A percentile compares a stretch with the other conserved stretches of the same genome.
Conservation (phyloP, 176 grass and related monocot genomes). For the Triticum urartu region DNA sequence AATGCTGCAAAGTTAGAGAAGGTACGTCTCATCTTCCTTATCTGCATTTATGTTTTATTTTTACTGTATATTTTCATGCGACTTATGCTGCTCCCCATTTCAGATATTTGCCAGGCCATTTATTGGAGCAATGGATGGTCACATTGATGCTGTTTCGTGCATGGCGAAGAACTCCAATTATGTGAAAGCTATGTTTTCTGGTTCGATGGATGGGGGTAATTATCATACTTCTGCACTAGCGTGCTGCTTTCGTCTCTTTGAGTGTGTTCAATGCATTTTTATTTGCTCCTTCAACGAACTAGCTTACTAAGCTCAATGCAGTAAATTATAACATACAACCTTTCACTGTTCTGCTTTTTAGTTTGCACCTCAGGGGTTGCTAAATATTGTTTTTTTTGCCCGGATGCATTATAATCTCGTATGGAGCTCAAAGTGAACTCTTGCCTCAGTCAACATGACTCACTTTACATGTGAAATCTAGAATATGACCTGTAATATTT, state of each 20-base stretch:
- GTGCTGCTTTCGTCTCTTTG: background rate
- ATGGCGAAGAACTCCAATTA: slow-evolving; percentile 91
- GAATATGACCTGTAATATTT: background rate
- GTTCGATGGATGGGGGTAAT: slow-evolving; percentile 96
- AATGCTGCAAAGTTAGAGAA: slow-evolving; percentile 96
- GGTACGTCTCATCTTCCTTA: slow-evolving; percentile 20
- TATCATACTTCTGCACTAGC: slow-evolving; percentile 13
- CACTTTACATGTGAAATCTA: background rate
- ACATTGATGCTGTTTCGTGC: slow-evolving; percentile 79
- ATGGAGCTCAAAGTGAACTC: background rate
- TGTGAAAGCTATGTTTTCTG: slow-evolving; percentile 88
- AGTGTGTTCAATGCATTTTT: background rate
- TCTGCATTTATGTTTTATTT: background rate
- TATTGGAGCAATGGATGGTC: slow-evolving; percentile 95
- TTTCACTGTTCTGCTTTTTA: background rate
- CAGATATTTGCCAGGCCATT: slow-evolving; percentile 98
- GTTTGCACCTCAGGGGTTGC: background rate
- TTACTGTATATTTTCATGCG: background rate
- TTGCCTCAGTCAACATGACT: background rate
- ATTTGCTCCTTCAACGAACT: background rate
- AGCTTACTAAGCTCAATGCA: background rate
- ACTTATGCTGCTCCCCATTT: slow-evolving; percentile 13
- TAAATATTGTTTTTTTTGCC: background rate
- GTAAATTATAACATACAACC: background rate
- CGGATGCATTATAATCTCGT: background rate